These are phyloP conservation scores for Umbelopsis sp. DNA, from an alignment of 192 early-diverging fungal species.

Conservation along the genomic window DNA sequence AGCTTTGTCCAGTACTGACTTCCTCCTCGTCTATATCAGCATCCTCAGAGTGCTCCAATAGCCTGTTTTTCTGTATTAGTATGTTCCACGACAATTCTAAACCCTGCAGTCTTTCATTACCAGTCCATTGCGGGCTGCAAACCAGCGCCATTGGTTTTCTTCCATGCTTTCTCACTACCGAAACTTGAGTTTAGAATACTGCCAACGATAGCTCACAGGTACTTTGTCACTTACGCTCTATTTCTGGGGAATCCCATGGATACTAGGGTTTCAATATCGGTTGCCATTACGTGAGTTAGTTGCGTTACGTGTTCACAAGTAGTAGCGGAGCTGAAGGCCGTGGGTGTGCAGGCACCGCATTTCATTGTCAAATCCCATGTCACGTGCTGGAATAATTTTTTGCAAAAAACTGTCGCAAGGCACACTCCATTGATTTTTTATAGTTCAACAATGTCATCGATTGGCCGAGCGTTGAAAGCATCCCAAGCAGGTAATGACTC, in stretches of 20 bases:
- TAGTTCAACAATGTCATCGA: conserved; percentile 18
- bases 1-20: conserved; percentile 40
- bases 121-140: conserved; percentile 88
- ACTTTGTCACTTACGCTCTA: conserved; percentile 53
- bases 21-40: conserved; percentile 60
- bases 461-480: conserved; percentile 18
- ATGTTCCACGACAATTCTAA: not conserved
- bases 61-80: conserved; percentile 44
- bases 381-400: conserved; percentile 4
- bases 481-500: not conserved
- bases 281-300: conserved; percentile 35
- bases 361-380: not conserved
- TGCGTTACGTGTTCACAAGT: not conserved
- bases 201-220: not conserved
- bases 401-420: conserved; percentile 6
- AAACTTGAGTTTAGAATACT: not conserved
- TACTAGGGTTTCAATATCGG: conserved; percentile 54
- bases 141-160: conserved; percentile 73
- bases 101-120: conserved; percentile 39
- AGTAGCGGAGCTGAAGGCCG: conserved; percentile 1
- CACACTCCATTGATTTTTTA: not conserved
- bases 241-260: conserved; percentile 73
- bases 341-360: too few relatives aligned
- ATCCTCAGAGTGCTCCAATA: conserved; percentile 74
- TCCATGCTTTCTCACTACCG: conserved; percentile 55